Evolutionary conservation across 139 green algal species (phyloP), one percentile per base, ranked within the genome.

Genomic region (Chlorella sorokiniana): DNA sequence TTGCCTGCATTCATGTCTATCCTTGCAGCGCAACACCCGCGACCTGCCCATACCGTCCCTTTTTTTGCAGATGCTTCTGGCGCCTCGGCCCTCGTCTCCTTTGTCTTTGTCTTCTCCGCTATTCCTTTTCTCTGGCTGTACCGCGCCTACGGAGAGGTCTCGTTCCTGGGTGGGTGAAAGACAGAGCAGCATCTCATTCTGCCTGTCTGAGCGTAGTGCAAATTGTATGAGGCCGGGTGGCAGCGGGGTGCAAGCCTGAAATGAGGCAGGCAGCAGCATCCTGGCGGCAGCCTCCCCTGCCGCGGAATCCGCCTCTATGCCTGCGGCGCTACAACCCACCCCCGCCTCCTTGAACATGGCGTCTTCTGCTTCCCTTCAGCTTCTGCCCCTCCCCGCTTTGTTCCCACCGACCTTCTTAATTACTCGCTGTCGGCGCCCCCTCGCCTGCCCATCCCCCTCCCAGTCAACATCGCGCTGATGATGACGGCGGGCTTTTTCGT

Each of bases 401-500:
- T n/a, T n/a, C n/a, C n/a, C n/a, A n/a, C n/a, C n/a, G n/a, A n/a
- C n/a, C n/a, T n/a, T n/a, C n/a, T n/a, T n/a, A n/a, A n/a, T n/a
- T 33, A 38, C 6, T 11, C 52, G 4, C 74, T 37, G 14, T 35
- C 1, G 48, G 16, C 48, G 14, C 2, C 41, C n/a, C 74, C 27
- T 5, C 8, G 0, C 31, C 42, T 14, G 2, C 40, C 59, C 56
- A 7, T 31, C 45, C 6, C 31, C 61, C 0, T 40, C 65, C 76
- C 83, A 38, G 31, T 90, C 40, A 98, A 98, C 85, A 88, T 97
- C 29, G 70, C 38, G 10, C 89, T 99, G 3, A 97, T 99, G 90
- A 93, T 95, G 87, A 10, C 90, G 10, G 88, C 86, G 14, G 96
- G 96, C n/a, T 93, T 98, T 72, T 95, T 96, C 41, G 96, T 99